phyloP scores from a whole-genome alignment of 2,329 filamentous ascomycete species.

The Alternaria arborescens region DNA sequence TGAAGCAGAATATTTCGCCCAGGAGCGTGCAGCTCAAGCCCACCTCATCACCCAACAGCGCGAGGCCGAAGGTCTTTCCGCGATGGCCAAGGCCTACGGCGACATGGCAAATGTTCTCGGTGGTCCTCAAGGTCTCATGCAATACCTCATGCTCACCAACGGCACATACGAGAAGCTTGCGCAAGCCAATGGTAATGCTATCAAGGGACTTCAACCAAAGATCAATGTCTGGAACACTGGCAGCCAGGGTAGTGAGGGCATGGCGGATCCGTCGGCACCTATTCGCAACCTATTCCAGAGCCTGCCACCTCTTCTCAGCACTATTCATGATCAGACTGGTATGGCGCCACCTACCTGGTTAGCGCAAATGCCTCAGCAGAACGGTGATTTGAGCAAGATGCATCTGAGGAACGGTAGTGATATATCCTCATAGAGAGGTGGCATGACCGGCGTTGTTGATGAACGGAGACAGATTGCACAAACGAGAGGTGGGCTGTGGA shows the following conservation, averaged over 20 bases:
- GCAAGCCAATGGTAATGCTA: conserved; percentile 77
- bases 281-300: conserved; percentile 87
- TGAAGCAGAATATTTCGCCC: conserved; percentile 52
- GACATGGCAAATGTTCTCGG: conserved; percentile 77
- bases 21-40: conserved; percentile 66
- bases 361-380: conserved; percentile 59
- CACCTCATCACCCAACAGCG: conserved; percentile 68
- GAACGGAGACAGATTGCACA: neutral
- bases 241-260: conserved; percentile 53
- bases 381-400: conserved; percentile 29
- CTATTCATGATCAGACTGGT: conserved; percentile 88
- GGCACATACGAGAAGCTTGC: conserved; percentile 80
- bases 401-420: conserved; percentile 41
- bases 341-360: conserved; percentile 81
- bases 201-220: conserved; percentile 83
- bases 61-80: conserved; percentile 78
- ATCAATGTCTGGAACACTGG: conserved; percentile 92
- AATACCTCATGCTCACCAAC: conserved; percentile 88
- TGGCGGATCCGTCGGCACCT: conserved; percentile 66
- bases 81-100: conserved; percentile 83
- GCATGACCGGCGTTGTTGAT: neutral
- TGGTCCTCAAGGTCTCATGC: conserved; percentile 78
- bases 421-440: conserved; percentile 13
- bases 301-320: conserved; percentile 81
- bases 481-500: neutral